These are phyloP conservation scores for Hyparrhenia diplandra DNA, from an alignment of 176 grass and related monocot species.

Conservation along the genomic window DNA sequence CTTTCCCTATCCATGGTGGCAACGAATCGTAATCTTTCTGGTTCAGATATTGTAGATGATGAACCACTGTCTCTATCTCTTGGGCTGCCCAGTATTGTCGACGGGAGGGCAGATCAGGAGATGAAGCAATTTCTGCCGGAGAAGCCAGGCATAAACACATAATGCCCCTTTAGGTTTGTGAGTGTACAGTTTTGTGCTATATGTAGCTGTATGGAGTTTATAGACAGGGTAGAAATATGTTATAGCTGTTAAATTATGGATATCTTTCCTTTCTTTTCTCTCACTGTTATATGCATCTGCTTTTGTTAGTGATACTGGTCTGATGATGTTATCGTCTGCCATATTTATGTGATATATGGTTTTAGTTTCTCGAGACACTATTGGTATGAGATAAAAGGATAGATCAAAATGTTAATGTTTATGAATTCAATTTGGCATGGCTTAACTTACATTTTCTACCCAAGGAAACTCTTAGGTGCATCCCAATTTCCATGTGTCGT, in stretches of 20 bases:
- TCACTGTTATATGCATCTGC: conserved; percentile 37
- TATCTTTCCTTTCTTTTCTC: conserved; percentile 21
- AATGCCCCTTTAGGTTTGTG: conserved; percentile 42
- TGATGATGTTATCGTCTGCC: conserved; percentile 22
- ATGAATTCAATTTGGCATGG: conserved; percentile 8
- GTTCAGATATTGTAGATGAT: conserved; percentile 38
- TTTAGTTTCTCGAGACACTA: conserved; percentile 26
- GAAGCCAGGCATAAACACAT: conserved; percentile 66
- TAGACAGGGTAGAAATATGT: conserved; percentile 41
- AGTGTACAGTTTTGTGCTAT: conserved; percentile 61
- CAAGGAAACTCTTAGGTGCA: neutral
- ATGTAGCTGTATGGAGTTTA: conserved; percentile 50
- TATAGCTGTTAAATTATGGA: conserved; percentile 64
- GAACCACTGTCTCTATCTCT: conserved; percentile 58
- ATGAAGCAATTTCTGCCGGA: conserved; percentile 79
- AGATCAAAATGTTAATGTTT: conserved; percentile 25
- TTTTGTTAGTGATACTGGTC: conserved; percentile 35
- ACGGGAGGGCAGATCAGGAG: conserved; percentile 27
- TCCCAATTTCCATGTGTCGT: conserved; percentile 3
- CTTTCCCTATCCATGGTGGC: conserved; percentile 30
- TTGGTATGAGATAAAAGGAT: conserved; percentile 21
- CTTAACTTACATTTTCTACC: neutral
- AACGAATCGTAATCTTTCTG: conserved; percentile 22
- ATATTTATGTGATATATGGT: conserved; percentile 40
- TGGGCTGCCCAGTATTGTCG: conserved; percentile 37